A percentile compares a stretch with the other conserved stretches of the same genome.
Evolutionary conservation across 768 basidiomycete species (phyloP).

Genomic region (Cyclocybe aegerita): DNA sequence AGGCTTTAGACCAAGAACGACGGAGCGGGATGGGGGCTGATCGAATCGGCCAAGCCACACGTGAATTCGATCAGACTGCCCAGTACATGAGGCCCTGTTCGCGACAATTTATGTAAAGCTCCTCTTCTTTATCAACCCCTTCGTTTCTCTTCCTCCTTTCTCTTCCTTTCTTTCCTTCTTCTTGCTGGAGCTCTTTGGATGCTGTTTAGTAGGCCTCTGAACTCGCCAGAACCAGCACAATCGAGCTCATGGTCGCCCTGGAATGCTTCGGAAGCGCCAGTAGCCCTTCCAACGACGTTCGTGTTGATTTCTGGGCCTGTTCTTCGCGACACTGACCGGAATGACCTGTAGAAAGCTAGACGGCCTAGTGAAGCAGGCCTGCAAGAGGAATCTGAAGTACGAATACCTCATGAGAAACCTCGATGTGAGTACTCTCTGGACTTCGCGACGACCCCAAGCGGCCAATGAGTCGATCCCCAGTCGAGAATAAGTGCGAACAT

Average conservation of each 20-base stretch:
- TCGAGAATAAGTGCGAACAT: conserved; percentile 66
- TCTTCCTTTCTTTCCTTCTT: conserved; percentile 16
- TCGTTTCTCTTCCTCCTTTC: conserved; percentile 11
- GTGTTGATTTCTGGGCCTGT: conserved; percentile 3
- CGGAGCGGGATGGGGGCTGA: conserved; percentile 6
- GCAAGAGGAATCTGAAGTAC: conserved; percentile 46
- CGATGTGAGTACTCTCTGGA: conserved; percentile 37
- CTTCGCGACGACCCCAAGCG: background rate
- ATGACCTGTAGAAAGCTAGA: conserved; percentile 42
- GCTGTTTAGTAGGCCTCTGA: conserved; percentile 16
- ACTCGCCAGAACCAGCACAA: conserved; percentile 15
- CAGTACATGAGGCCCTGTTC: conserved; percentile 21
- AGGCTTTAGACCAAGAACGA: background rate
- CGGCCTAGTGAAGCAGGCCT: conserved; percentile 41
- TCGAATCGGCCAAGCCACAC: conserved; percentile 18
- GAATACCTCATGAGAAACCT: conserved; percentile 63
- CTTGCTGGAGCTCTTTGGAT: conserved; percentile 15
- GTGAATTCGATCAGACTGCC: conserved; percentile 34
- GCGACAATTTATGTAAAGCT: conserved; percentile 24
- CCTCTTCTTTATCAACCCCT: conserved; percentile 10
- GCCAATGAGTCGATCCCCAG: conserved; percentile 29
- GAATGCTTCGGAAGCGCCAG: conserved; percentile 8
- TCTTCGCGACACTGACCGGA: conserved; percentile 1
- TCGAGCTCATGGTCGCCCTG: conserved; percentile 8
- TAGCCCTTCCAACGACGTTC: conserved; percentile 23